Conservation (phyloP, 2,329 filamentous ascomycete genomes). For the Graphiopsis chlorocephala region DNA sequence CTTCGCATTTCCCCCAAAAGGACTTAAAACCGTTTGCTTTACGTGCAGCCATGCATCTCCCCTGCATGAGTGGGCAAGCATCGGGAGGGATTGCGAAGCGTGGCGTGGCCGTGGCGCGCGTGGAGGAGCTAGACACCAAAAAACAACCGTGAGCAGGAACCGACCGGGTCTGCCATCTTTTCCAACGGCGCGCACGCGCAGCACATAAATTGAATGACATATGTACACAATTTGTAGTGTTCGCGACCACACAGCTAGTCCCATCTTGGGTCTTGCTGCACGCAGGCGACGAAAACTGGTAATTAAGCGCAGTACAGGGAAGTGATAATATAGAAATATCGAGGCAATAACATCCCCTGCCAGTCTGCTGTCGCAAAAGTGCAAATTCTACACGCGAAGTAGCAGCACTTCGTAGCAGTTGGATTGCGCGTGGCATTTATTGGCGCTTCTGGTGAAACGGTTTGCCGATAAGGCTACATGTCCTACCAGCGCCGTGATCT, state of each 20-base stretch:
- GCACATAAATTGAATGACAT: not conserved
- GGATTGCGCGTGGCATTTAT: not conserved
- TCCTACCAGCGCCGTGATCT: not conserved
- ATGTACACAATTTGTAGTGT: not conserved
- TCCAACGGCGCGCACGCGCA: not conserved
- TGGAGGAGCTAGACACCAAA: not conserved
- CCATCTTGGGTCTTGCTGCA: not conserved
- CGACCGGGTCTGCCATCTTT: not conserved
- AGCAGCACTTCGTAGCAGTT: not conserved
- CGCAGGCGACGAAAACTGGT: not conserved
- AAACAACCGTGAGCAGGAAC: not conserved
- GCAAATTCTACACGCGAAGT: not conserved
- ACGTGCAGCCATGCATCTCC: constrained; percentile 3
- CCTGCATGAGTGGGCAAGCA: constrained; percentile 1
- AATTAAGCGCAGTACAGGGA: not conserved
- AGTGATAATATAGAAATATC: not conserved
- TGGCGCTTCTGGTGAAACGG: not conserved
- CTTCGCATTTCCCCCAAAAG: not conserved
- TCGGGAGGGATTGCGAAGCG: not conserved
- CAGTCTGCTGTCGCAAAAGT: not conserved
- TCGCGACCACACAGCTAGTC: not conserved
- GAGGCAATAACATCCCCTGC: not conserved
- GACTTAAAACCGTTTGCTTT: not conserved
- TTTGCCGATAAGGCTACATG: not conserved
- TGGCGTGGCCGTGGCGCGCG: not conserved